Base-by-base conservation (phyloP, 148 eudicot species). In the Persicaria maculosa region DNA sequence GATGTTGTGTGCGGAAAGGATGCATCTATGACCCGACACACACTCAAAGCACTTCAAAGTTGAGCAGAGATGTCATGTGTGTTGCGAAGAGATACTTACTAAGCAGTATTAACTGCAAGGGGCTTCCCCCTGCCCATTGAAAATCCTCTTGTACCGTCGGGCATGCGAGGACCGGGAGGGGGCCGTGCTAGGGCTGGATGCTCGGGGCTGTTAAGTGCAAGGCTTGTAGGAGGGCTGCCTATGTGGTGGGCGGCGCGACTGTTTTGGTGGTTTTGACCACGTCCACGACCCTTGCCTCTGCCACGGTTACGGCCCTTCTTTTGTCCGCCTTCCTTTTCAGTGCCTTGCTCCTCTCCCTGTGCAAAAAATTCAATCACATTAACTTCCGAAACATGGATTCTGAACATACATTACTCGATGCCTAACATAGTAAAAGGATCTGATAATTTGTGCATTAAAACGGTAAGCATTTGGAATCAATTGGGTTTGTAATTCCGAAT, bases 131-230 rank as follows among this genome's bases (percentile, higher is more conserved):
- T 85, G 40, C 98, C 98, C 94, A 95, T 79, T 9, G 98, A 87
- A 77, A 95, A 95, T 68, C 98, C 98, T 78, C 89, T 81, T 7
- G 98, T 95, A 40, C 98, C 98, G 79, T 95, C 98, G 45, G 98
- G 98, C 98, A 95, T 95, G 74, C 98, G 96, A 40, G 98, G 98
- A 9, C 97, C 98, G 25, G 97, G 93, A 74, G 96, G 87, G 65
- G 82, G 93, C 83, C 84, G 85, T 45, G 77, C 80, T 19, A 78
- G 71, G 73, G 57, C 67, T 46, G 84, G 82, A 19, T 85, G 93
- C 75, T 89, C 93, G 3, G 68, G 64, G 62, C 71, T 71, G 71
- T 74, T 85, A 55, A 53, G 64, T 20, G 77, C 46, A 77, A 62
- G 78, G 64, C 72, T 85, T 1, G 46, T 61, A 16, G 85, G 78